Base-by-base conservation (phyloP, 352 stramenopile species). In the Nothophytophthora sp. region DNA sequence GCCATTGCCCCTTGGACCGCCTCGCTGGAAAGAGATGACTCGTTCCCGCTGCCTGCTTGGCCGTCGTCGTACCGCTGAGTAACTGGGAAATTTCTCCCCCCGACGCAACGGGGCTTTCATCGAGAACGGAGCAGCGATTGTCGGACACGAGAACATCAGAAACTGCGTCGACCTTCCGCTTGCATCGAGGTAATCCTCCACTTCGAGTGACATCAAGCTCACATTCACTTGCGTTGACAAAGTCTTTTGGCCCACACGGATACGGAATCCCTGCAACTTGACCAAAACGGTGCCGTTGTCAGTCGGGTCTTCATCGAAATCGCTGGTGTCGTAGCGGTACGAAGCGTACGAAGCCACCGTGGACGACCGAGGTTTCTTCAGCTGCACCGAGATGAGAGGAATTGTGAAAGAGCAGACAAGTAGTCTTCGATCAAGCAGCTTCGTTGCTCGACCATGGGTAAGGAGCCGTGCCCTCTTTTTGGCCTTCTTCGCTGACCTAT, bases 391-490 rank as follows among this genome's bases (percentile, higher is more conserved):
- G 55, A 96, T 88, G 19, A 91, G 33, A 28, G 86, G 86, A 35
- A 94, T 65, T 13, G 86, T 93, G 36, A 94, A 88, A 0, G 86
- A 92, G 42, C 80, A 91, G 18, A 94, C 84, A 32, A 88, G 69
- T 33, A 92, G 57, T 25, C 72, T 56, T 39, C 85, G 64, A 67
- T 95, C 82, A 22, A 92, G 63, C 2, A 91, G 43, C 36, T 90
- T 84, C 3, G 73, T 44, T 34, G 41, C 55, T 59, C 25, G 55
- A 10, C 40, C 58, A 20, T 37, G 36, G 1, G 52, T 51, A 47
- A 60, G 59, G 18, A 44, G 28, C 25, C 71, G 64, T n/a, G 51
- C 41, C 46, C 55, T 60, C 39, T 55, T 64, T 46, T 43, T 60
- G 45, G 49, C 47, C 37, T 53, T 71, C 36, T 42, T 62, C 42